Conservation (phyloP, 768 basidiomycete genomes). For the Lactarius pseudohatsudake region DNA sequence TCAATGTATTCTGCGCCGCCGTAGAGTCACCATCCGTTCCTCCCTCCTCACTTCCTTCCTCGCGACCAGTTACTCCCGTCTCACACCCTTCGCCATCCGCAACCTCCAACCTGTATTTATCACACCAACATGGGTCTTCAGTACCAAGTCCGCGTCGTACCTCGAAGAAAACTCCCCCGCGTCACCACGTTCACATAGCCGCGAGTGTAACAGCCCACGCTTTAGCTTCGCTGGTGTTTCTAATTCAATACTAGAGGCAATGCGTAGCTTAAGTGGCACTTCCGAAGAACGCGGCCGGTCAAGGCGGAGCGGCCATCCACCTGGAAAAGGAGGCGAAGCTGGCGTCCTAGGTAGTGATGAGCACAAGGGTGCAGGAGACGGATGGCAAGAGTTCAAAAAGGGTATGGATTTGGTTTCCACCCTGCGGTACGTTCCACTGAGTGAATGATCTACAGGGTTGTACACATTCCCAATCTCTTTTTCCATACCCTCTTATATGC, state of each 20-base stretch:
- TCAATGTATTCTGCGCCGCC: not conserved
- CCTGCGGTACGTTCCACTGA: not conserved
- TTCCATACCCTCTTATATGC: slow-evolving; percentile 73
- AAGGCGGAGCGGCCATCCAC: slow-evolving; percentile 30
- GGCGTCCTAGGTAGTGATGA: slow-evolving; percentile 42
- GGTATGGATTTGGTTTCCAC: slow-evolving; percentile 45
- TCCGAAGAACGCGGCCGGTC: slow-evolving; percentile 32
- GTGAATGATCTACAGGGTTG: slow-evolving; percentile 53
- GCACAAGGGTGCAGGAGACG: slow-evolving; percentile 43
- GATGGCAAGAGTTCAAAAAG: slow-evolving; percentile 88
- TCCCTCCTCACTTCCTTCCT: too few species aligned
- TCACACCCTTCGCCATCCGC: not conserved
- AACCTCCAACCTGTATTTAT: not conserved
- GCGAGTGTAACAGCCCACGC: slow-evolving; percentile 16
- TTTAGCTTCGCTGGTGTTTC: slow-evolving; percentile 26
- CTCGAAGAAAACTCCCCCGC: not conserved
- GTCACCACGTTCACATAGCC: slow-evolving; percentile 21
- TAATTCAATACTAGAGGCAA: slow-evolving; percentile 19
- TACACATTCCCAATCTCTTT: slow-evolving; percentile 96
- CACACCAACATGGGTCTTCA: not conserved
- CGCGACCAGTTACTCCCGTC: too few species aligned
- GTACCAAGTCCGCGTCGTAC: not conserved
- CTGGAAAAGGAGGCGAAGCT: slow-evolving; percentile 42
- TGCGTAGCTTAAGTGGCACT: slow-evolving; percentile 11
- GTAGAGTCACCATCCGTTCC: not conserved